Percentiles rank a stretch among this genome's conserved stretches.
Conservation (phyloP, 495 filamentous ascomycete genomes). For the Echria macrotheca region DNA sequence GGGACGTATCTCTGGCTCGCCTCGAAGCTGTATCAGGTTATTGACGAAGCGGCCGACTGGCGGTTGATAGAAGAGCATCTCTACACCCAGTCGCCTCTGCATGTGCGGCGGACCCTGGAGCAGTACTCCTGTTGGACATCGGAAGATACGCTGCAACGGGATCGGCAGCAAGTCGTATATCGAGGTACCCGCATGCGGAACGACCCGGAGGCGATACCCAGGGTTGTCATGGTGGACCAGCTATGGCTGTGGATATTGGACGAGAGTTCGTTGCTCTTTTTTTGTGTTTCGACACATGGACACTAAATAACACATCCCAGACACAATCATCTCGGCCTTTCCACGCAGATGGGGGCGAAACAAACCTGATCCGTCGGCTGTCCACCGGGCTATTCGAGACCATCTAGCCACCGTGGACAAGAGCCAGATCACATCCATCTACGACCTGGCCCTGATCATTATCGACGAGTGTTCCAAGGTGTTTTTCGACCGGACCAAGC, state of each 20-base stretch:
- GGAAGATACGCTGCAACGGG: slow-evolving; percentile 17
- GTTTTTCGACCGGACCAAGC: slow-evolving; percentile 56
- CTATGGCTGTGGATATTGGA: slow-evolving; percentile 71
- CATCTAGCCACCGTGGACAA: slow-evolving; percentile 33
- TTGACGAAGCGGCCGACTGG: slow-evolving; percentile 27
- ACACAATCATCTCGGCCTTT: slow-evolving; percentile 64
- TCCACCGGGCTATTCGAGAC: slow-evolving; percentile 47
- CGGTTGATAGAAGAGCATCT: slow-evolving; percentile 21
- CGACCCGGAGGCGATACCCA: slow-evolving; percentile 38
- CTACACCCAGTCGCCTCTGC: slow-evolving; percentile 16
- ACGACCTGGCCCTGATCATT: slow-evolving; percentile 56
- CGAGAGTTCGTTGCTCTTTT: slow-evolving; percentile 18
- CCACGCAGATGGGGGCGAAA: slow-evolving; percentile 63
- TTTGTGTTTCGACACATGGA: neutral
- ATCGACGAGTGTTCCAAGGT: slow-evolving; percentile 23
- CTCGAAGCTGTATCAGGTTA: slow-evolving; percentile 23
- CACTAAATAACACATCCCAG: neutral
- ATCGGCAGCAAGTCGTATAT: slow-evolving; percentile 21
- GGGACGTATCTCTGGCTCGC: slow-evolving; percentile 22
- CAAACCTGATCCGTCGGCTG: slow-evolving; percentile 61
- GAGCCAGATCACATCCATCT: slow-evolving; percentile 57
- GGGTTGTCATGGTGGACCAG: slow-evolving; percentile 72
- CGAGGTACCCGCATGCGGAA: slow-evolving; percentile 17
- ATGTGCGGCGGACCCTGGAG: slow-evolving; percentile 16
- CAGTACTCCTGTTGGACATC: slow-evolving; percentile 22